phyloP scores from a whole-genome alignment of 257 asterid genomes.

The Lithospermum erythrorhizon region DNA sequence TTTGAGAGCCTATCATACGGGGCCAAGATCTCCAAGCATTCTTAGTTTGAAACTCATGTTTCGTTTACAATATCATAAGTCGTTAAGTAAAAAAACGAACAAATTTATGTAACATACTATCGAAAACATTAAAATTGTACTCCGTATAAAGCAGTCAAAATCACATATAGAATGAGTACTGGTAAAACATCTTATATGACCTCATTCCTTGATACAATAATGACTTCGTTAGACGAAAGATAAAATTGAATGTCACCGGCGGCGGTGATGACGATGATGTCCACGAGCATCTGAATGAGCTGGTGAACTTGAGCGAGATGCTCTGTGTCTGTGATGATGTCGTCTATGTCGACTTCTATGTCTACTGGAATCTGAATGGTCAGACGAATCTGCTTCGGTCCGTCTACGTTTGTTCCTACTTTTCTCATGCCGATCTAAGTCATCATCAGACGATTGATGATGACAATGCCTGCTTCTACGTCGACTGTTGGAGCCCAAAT shows the following conservation, averaged over 20 bases:
- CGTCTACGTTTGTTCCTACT: slow-evolving; percentile 29
- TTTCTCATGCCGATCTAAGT: slow-evolving; percentile 26
- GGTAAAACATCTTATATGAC: no score
- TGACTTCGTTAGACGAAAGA: background rate
- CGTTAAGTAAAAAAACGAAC: no score
- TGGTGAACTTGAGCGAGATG: slow-evolving; percentile 1
- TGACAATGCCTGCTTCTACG: slow-evolving; percentile 7
- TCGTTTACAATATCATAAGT: no score
- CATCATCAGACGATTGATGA: slow-evolving; percentile 31
- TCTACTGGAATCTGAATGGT: slow-evolving; percentile 26
- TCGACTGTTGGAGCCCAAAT: no score
- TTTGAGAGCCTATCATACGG: no score
- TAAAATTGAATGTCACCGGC: background rate
- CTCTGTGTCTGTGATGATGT: background rate
- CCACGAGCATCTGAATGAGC: slow-evolving; percentile 9
- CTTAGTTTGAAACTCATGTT: no score
- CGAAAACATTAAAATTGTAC: no score
- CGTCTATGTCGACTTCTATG: background rate
- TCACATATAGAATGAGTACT: no score
- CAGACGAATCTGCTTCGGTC: slow-evolving; percentile 23
- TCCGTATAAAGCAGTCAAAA: no score
- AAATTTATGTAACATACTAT: no score
- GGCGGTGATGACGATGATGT: slow-evolving; percentile 9
- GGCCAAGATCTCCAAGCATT: no score
- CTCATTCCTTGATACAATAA: no score